phyloP scores from a whole-genome alignment of 495 filamentous ascomycete genomes.

The Hypoxylon fragiforme region DNA sequence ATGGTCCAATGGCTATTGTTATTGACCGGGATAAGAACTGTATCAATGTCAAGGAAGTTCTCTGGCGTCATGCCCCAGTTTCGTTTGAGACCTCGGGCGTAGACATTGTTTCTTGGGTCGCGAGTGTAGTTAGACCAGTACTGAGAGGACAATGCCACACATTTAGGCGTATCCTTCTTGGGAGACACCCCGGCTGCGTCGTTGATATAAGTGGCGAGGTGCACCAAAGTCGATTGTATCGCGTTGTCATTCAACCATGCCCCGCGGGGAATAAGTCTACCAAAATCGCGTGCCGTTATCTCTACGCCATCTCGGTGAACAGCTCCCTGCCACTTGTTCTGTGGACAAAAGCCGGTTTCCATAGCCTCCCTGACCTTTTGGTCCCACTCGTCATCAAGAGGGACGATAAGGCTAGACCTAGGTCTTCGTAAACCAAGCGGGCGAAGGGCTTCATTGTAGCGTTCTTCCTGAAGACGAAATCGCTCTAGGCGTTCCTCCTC shows the following conservation, averaged over 20 bases:
- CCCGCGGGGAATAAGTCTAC: conserved; percentile 52
- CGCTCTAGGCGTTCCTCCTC: conserved; percentile 20
- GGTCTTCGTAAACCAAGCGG: conserved; percentile 31
- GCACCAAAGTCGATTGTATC: conserved; percentile 67
- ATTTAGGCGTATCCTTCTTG: conserved; percentile 60
- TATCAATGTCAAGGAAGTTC: conserved; percentile 49
- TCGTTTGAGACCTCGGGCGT: conserved; percentile 39
- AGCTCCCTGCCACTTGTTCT: conserved; percentile 35
- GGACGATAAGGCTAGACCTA: conserved; percentile 31
- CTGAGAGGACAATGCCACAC: conserved; percentile 70
- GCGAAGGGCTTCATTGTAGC: conserved; percentile 14
- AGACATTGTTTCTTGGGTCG: conserved; percentile 48
- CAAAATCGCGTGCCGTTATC: conserved; percentile 65
- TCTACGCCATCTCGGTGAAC: conserved; percentile 52
- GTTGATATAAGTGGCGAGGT: conserved; percentile 64
- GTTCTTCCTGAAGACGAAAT: conserved; percentile 21
- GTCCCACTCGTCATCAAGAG: conserved; percentile 40
- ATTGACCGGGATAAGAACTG: conserved; percentile 53
- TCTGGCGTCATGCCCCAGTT: conserved; percentile 38
- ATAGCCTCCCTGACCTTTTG: conserved; percentile 21
- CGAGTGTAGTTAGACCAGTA: conserved; percentile 64
- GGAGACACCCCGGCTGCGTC: conserved; percentile 47
- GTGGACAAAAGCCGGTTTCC: conserved; percentile 41
- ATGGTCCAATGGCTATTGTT: conserved; percentile 63
- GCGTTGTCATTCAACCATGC: conserved; percentile 85